phyloP scores from a whole-genome alignment of 352 stramenopile genomes.

The Pythium guiyangense region DNA sequence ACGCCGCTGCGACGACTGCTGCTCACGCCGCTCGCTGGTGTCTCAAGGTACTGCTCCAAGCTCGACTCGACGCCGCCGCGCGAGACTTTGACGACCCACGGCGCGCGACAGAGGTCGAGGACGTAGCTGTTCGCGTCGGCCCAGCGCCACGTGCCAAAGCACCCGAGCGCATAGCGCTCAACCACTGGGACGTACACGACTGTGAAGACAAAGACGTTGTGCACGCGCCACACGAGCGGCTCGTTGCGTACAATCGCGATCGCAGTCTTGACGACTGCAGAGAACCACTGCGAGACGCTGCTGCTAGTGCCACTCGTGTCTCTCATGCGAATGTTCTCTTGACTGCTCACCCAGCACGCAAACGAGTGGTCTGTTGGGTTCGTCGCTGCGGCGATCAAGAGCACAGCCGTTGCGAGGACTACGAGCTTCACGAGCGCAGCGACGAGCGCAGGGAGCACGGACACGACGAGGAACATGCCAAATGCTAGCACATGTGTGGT shows the following conservation, averaged over 20 bases:
- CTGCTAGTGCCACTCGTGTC: slow-evolving; percentile 3
- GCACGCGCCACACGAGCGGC: slow-evolving; percentile 46
- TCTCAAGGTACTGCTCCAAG: slow-evolving; percentile 37
- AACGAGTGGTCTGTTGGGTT: slow-evolving; percentile 76
- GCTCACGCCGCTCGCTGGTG: not conserved
- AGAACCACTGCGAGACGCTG: slow-evolving; percentile 60
- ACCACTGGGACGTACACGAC: slow-evolving; percentile 57
- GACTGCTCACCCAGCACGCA: slow-evolving; percentile 52
- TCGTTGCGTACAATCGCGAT: slow-evolving; percentile 65
- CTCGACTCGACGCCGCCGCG: slow-evolving; percentile 43
- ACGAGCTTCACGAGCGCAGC: slow-evolving; percentile 33
- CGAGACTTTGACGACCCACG: slow-evolving; percentile 45
- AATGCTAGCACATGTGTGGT: slow-evolving; percentile 25
- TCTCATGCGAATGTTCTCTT: slow-evolving; percentile 50
- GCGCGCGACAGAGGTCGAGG: slow-evolving; percentile 36
- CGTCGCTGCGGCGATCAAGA: slow-evolving; percentile 30
- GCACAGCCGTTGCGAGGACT: slow-evolving; percentile 21
- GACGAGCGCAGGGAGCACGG: slow-evolving; percentile 57
- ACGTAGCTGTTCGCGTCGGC: slow-evolving; percentile 45
- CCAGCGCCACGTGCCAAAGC: slow-evolving; percentile 71
- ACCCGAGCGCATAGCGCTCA: slow-evolving; percentile 61
- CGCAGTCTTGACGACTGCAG: slow-evolving; percentile 61
- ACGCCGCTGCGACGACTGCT: too few species aligned
- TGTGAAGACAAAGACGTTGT: slow-evolving; percentile 62
- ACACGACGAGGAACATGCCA: slow-evolving; percentile 65